phyloP scores from a whole-genome alignment of 23 red algal species.

The Cyanidioschyzon merolae region DNA sequence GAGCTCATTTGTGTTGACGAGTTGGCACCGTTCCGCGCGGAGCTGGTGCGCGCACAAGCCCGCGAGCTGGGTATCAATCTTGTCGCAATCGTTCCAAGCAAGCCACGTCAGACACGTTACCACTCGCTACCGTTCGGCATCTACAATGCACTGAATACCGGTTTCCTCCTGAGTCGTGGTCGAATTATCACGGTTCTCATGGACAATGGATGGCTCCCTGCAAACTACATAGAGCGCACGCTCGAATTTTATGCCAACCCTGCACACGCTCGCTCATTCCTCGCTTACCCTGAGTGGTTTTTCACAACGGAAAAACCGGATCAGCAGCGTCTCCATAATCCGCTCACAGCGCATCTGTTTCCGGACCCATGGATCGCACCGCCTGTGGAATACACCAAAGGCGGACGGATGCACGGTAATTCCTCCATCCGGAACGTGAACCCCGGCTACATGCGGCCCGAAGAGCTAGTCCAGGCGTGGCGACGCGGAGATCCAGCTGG shows the following conservation, averaged over 20 bases:
- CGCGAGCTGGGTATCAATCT: conserved; percentile 1
- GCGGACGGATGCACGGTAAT: not conserved
- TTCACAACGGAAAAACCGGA: not conserved
- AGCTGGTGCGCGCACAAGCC: not conserved
- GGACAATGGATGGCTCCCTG: not conserved
- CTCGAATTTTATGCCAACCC: conserved; percentile 1
- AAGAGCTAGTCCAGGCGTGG: conserved; percentile 9
- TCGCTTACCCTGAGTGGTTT: conserved; percentile 7
- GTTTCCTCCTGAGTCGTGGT: not conserved
- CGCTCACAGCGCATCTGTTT: not conserved
- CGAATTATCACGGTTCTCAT: conserved; percentile 5
- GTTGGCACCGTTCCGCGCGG: conserved; percentile 1
- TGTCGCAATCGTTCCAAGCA: conserved; percentile 7
- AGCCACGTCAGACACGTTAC: conserved; percentile 8
- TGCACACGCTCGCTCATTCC: not conserved
- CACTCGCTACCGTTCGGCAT: not conserved
- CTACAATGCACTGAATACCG: conserved; percentile 16
- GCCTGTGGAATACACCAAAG: not conserved
- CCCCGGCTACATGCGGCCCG: conserved; percentile 6
- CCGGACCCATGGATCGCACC: not conserved
- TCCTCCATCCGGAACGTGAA: not conserved
- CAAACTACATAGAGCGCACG: conserved; percentile 4
- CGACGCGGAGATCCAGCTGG: not conserved
- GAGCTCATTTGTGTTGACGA: conserved; percentile 17
- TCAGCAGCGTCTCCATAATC: not conserved